Evolutionary conservation across 306 rosid species (phyloP).

Genomic region (Canavalia gladiata): DNA sequence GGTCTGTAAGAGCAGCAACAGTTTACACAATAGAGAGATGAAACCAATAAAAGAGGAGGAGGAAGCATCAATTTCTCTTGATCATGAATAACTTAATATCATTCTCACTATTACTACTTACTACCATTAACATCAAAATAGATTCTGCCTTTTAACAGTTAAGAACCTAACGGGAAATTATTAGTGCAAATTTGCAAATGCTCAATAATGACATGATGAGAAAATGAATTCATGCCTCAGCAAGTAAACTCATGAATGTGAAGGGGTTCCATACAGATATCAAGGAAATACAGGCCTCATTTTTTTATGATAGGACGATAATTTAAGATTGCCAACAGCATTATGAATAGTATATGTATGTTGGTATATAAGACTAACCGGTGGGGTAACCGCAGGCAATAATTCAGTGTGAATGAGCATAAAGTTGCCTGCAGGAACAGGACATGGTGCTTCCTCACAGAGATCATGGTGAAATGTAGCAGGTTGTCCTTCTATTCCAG

Average conservation of each 20-base stretch:
- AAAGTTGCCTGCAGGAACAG: conserved; percentile 73
- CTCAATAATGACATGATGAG: not conserved
- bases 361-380: conserved; percentile 59
- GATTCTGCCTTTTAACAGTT: not conserved
- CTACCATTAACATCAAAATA: not conserved
- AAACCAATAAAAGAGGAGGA: not conserved
- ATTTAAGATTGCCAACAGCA: not conserved
- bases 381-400: conserved; percentile 75
- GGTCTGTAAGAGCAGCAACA: not conserved
- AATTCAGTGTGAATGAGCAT: conserved; percentile 73
- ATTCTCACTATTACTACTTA: not conserved
- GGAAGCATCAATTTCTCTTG: not conserved
- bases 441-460: conserved; percentile 65
- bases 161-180: not conserved
- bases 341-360: not conserved
- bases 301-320: not conserved
- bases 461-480: conserved; percentile 57
- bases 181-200: not conserved
- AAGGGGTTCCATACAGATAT: not conserved
- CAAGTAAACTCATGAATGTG: not conserved
- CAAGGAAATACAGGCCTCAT: not conserved
- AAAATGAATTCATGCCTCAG: not conserved
- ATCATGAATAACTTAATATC: not conserved
- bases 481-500: conserved; percentile 52
- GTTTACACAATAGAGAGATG: not conserved